Conservation (phyloP, 371 early-diverging fungal genomes). For the Mortierella sp. region DNA sequence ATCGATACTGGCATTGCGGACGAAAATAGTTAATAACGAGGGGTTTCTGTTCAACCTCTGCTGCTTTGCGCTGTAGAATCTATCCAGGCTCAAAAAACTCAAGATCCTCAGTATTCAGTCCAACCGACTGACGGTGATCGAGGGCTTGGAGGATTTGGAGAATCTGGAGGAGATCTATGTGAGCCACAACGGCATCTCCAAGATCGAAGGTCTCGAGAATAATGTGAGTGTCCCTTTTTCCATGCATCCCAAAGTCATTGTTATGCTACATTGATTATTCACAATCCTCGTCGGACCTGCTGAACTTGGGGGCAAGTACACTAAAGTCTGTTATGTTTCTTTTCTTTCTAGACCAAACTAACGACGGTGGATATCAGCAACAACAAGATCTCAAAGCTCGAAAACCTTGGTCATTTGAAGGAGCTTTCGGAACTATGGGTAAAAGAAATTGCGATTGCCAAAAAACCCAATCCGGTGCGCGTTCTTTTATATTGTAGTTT, state of each 20-base stretch:
- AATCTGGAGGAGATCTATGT: constrained; percentile 90
- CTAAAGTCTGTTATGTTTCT: too few relatives aligned
- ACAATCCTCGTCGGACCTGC: too few relatives aligned
- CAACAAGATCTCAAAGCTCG: constrained; percentile 83
- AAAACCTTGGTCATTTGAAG: constrained; percentile 77
- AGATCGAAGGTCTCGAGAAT: constrained; percentile 82
- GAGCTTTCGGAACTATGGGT: constrained; percentile 94
- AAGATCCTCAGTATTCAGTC: constrained; percentile 89
- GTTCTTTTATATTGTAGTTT: neutral
- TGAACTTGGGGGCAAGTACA: too few relatives aligned
- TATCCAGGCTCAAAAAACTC: constrained; percentile 65
- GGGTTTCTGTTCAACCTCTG: too few relatives aligned
- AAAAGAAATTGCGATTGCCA: constrained; percentile 5
- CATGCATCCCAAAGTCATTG: too few relatives aligned
- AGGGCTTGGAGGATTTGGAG: constrained; percentile 77
- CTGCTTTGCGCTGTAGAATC: constrained; percentile 57
- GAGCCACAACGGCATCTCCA: constrained; percentile 87
- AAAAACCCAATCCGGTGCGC: neutral
- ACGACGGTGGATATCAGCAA: constrained; percentile 86
- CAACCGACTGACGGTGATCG: constrained; percentile 82
- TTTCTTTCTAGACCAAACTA: constrained; percentile 71
- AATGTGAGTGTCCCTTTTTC: constrained; percentile 71
- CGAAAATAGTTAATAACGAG: too few relatives aligned
- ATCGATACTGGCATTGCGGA: too few relatives aligned
- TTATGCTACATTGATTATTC: too few relatives aligned